Base-by-base conservation (phyloP, 1,284 basidiomycete genomes). In the Rhodotorula sp. region DNA sequence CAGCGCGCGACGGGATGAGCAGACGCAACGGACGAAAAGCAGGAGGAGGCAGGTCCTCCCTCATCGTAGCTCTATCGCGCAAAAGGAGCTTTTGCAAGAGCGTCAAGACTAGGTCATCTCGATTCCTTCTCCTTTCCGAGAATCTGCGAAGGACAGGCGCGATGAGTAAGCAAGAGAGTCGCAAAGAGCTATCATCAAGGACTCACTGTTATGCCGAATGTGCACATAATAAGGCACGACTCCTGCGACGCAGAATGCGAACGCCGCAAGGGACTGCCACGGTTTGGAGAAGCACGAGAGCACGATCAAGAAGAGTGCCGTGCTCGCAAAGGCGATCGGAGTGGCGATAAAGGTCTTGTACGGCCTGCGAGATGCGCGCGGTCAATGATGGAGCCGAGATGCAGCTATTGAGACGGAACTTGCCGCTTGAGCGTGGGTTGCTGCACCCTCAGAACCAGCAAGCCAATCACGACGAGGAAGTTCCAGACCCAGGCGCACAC, bases 241-340 rank as follows among this genome's bases (percentile, higher is more conserved):
- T 2, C 75, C 75, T 0, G 73, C 75, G 1, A 66, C 50, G 55
- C 75, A 76, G 58, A 76, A 76, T 0, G 56, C 55, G 70, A 95
- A 85, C 3, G 93, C 93, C 2, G 92, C 88, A 5, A 91, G 81
- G 0, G 93, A 93, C 80, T 97, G 91, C 34, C 90, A 81, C 1
- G 95, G 97, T 21, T 95, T 94, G 3, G 93, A 93, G 70, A 97
- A 90, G 64, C 97, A 86, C 5, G 95, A 95, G 92, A 99, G 97
- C 77, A 91, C 89, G 8, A 99, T 83, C 63, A 99, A 84, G 82
- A 98, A 98, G 70, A 97, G 83, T 2, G 94, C 92, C 28, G 95
- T 92, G 12, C 86, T 88, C 76, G 94, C 95, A 81, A 99, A 99
- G 7, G 86, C 87, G 45, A 99, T 84, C 0, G 95, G 95, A 0